Evolutionary conservation across 495 filamentous ascomycete species (phyloP), one percentile per base, ranked within the genome.

Genomic region (Daldinia childiae): DNA sequence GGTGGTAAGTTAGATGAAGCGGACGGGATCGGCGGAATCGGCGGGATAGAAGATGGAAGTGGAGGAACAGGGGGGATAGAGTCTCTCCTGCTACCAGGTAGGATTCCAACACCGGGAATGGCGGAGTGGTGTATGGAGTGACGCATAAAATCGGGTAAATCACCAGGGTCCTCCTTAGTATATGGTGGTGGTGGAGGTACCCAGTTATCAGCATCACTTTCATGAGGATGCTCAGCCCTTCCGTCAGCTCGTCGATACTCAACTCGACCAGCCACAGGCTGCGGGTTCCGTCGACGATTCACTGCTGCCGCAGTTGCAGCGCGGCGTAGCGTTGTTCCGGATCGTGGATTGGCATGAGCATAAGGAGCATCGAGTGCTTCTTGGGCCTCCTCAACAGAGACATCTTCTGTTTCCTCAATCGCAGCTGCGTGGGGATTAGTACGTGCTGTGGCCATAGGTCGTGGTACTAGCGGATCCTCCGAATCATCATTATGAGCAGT

Each of bases 131-230:
- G 17, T 48, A 48, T 19, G 81, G n/a, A 86, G 65, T 48, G 43
- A 17, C 43, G 43, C 43, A 48, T 48, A 59, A 84, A 86, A 9
- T 76, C 78, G 11, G 86, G 86, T 24, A 82, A 57, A 55, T 85
- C 84, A 17, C 79, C 83, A 6, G 92, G 90, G 32, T 91, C 83
- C 14, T 93, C 88, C 14, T 87, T 88, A 19, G 88, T 87, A 73
- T 97, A 97, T 7, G 93, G 92, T 12, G 94, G 94, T n/a, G 94
- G 94, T 0, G 94, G 94, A 24, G 94, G 92, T 6, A 94, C 92
- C 94, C 94, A 97, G 67, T 94, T 92, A 69, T 97, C 94, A 4
- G 93, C 93, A 75, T 97, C 92, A 66, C 91, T 94, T 78, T 96
- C 93, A 79, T 96, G 92, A 11, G 93, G 93, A 65, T 91, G 86